A percentile compares a stretch with the other conserved stretches of the same genome.
phyloP scores from a whole-genome alignment of 805 yeast species.

The Nakazawaea populi region DNA sequence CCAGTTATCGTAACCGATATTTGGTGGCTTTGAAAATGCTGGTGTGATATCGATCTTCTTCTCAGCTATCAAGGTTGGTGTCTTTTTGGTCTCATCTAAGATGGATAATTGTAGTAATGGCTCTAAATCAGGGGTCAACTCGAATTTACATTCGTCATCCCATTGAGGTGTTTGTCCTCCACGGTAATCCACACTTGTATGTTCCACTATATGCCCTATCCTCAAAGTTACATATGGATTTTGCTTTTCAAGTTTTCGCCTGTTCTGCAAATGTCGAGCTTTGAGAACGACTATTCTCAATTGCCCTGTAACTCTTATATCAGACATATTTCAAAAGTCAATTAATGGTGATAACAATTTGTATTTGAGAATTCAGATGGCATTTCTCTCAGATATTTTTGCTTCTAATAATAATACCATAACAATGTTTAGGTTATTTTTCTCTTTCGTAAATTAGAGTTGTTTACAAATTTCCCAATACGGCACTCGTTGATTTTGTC shows the following conservation, averaged over 20 bases:
- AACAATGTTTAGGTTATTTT: not conserved
- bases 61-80: constrained; percentile 85
- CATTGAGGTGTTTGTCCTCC: constrained; percentile 96
- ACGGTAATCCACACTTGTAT: constrained; percentile 69
- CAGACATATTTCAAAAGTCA: not conserved
- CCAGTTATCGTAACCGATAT: constrained; percentile 85
- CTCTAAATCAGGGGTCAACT: constrained; percentile 55
- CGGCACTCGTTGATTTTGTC: not conserved
- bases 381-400: not conserved
- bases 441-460: constrained; percentile 2
- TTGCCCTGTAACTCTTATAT: constrained; percentile 37
- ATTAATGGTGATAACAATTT: no score
- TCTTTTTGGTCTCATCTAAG: constrained; percentile 77
- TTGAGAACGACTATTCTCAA: constrained; percentile 72
- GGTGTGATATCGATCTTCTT: constrained; percentile 71
- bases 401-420: not conserved
- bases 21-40: constrained; percentile 58
- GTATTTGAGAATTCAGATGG: no score
- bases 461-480: constrained; percentile 11
- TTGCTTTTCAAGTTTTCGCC: constrained; percentile 85
- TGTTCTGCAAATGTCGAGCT: constrained; percentile 82
- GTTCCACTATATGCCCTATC: constrained; percentile 74
- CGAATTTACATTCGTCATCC: constrained; percentile 70
- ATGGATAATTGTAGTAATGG: constrained; percentile 66
- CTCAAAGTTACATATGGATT: constrained; percentile 85